These are phyloP conservation scores for Diospyros lotus DNA, from an alignment of 148 eudicot genomes.

Conservation along the genomic window DNA sequence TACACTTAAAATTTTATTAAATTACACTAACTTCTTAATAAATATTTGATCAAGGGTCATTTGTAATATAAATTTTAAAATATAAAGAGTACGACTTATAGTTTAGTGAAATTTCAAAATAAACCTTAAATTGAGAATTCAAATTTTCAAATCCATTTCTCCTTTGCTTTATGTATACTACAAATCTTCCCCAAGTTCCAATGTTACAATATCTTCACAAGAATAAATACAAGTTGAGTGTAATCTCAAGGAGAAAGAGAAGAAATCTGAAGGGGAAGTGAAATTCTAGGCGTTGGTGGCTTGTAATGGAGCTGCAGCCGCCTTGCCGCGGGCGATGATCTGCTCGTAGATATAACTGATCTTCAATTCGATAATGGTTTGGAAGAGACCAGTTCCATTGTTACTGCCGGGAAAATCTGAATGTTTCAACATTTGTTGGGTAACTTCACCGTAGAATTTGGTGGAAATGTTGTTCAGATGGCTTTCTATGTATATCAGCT, in stretches of 20 bases:
- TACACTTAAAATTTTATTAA: too few relatives aligned
- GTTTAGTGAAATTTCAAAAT: too few relatives aligned
- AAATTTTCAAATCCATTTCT: conserved; percentile 14
- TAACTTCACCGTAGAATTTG: conserved; percentile 95
- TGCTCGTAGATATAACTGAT: conserved; percentile 97
- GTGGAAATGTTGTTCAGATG: conserved; percentile 94
- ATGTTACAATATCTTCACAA: background rate
- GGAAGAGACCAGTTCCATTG: conserved; percentile 98
- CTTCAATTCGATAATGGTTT: conserved; percentile 87
- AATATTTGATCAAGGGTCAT: too few relatives aligned
- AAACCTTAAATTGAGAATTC: too few relatives aligned
- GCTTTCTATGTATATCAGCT: conserved; percentile 92
- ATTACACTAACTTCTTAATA: too few relatives aligned
- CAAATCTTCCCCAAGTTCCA: conserved; percentile 24
- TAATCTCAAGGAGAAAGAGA: background rate
- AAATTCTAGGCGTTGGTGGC: conserved; percentile 61
- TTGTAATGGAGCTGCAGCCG: conserved; percentile 45
- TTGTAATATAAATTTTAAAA: too few relatives aligned
- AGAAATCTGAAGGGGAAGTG: conserved; percentile 7
- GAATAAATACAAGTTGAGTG: conserved; percentile 22
- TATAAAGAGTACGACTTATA: too few relatives aligned
- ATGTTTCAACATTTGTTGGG: conserved; percentile 97
- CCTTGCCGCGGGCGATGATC: conserved; percentile 35
- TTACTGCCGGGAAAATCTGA: conserved; percentile 94
- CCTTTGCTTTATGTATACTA: conserved; percentile 27